phyloP scores from a whole-genome alignment of 2,329 filamentous ascomycete species.

The Ophiosphaerella korrae region DNA sequence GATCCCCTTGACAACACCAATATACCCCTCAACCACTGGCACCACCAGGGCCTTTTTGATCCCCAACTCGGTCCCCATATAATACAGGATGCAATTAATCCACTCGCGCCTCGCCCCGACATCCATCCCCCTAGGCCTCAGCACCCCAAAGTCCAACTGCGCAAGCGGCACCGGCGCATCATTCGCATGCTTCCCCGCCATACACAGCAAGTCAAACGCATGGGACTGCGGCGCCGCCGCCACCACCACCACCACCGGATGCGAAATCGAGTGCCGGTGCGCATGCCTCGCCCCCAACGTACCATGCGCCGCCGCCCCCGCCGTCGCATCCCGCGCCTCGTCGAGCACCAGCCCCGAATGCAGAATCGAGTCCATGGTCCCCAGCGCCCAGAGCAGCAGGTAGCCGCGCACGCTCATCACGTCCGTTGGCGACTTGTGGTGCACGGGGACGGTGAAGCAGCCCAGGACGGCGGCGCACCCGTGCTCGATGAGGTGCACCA shows the following conservation, averaged over 20 bases:
- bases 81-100: constrained; percentile 35
- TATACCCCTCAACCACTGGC: constrained; percentile 24
- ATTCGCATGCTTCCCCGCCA: no score
- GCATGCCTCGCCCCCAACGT: no score
- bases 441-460: constrained; percentile 32
- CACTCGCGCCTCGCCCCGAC: constrained; percentile 28
- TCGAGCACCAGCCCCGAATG: constrained; percentile 27
- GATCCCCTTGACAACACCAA: constrained; percentile 11
- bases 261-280: no score
- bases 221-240: no score
- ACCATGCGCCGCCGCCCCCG: constrained; percentile 3
- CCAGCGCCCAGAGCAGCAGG: constrained; percentile 32
- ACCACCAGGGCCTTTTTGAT: constrained; percentile 37
- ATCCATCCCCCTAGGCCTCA: constrained; percentile 21
- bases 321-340: no score
- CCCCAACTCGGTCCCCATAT: constrained; percentile 27
- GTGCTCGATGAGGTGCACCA: constrained; percentile 31
- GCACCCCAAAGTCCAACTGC: no score
- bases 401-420: constrained; percentile 37
- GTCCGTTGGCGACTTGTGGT: constrained; percentile 27
- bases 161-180: no score
- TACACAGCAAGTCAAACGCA: no score
- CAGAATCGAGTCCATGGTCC: constrained; percentile 33
- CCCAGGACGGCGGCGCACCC: constrained; percentile 29
- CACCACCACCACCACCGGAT: no score